Evolutionary conservation across 257 asterid species (phyloP).

Genomic region (Mitragyna speciosa): DNA sequence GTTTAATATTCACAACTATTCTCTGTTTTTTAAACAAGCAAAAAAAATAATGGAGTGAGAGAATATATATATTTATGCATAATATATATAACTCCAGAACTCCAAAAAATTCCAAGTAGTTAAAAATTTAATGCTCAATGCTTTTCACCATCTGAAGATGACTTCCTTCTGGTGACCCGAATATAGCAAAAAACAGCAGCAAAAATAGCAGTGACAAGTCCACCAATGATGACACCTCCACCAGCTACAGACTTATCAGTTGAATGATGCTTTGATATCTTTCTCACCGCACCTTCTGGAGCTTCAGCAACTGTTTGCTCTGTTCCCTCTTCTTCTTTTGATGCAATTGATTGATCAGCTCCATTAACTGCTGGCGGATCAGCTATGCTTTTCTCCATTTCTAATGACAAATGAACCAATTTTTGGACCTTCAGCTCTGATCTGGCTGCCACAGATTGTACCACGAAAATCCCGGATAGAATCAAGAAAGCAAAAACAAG

Average conservation of each 20-base stretch:
- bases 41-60: background rate
- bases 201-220: constrained; percentile 64
- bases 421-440: constrained; percentile 5
- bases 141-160: constrained; percentile 9
- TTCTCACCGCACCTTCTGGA: constrained; percentile 35
- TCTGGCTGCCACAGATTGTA: constrained; percentile 12
- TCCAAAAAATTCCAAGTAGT: background rate
- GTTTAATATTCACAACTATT: constrained; percentile 2
- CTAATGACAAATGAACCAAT: constrained; percentile 8
- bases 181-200: constrained; percentile 76
- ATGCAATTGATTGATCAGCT: constrained; percentile 6
- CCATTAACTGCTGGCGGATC: constrained; percentile 41
- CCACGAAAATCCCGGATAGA: constrained; percentile 22
- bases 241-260: constrained; percentile 60
- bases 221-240: constrained; percentile 75
- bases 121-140: background rate
- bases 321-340: constrained; percentile 21
- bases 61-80: background rate
- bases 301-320: constrained; percentile 38
- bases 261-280: constrained; percentile 43
- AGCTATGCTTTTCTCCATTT: constrained; percentile 31
- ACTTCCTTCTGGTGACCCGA: constrained; percentile 53
- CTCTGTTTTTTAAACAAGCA: background rate
- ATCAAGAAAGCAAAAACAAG: constrained; percentile 11
- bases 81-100: background rate